Base-by-base conservation (phyloP, 768 basidiomycete species). In the Kwoniella newhampshirensis region DNA sequence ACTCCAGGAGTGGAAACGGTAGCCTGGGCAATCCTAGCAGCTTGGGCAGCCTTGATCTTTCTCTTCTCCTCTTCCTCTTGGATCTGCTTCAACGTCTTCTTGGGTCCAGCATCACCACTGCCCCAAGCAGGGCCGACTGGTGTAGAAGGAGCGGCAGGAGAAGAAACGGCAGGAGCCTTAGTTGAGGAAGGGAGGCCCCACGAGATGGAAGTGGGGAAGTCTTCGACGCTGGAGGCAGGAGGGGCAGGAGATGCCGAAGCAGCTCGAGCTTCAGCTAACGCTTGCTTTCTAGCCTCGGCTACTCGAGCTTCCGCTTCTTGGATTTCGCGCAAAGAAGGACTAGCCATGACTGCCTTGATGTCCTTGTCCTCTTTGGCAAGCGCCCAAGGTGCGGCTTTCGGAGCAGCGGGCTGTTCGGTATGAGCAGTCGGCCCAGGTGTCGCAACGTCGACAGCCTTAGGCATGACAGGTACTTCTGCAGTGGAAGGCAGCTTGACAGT, bases 21-120 rank as follows among this genome's bases (percentile, higher is more conserved):
- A 20, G 66, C 68, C 81, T 84, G 64, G 18, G 75, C 72, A 62
- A 88, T 85, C 74, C 86, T 86, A 26, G 59, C 55, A 35, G 63
- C 61, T 35, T 59, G 61, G 11, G 59, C 58, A n/a, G 54, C 59
- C 26, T 66, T 62, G 76, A 86, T 88, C 81, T 91, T 92, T 60
- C 87, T 82, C 62, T 80, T 83, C 77, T 94, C 91, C 71, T 99
- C 96, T 68, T 99, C 96, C 77, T 98, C 94, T 71, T 94, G 90
- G 37, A 99, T 99, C 79, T 99, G 92, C 80, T 94, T 97, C 86
- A 99, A 87, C 1, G 89, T 89, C 81, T 91, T 96, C 81, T 91
- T 93, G 6, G 82, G 73, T 2, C 80, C 73, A 43, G 64, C 9
- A 81, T 75, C 70, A 85, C 86, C 23, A 77, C 78, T 15, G 82